Base-by-base conservation (phyloP, 768 basidiomycete genomes). In the Coprinopsis sp. region DNA sequence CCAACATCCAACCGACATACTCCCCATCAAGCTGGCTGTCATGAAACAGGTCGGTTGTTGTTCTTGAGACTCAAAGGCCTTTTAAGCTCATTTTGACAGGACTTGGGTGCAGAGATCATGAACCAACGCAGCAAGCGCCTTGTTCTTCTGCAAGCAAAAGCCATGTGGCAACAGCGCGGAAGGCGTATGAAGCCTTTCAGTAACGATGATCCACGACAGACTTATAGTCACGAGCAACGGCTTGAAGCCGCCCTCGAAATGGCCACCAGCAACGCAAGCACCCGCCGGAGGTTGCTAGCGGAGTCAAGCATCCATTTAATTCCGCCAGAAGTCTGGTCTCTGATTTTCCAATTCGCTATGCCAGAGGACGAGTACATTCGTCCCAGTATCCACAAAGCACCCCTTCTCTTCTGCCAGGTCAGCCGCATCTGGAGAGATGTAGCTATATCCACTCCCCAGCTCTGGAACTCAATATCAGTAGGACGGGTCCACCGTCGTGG, bases 281-380 rank as follows among this genome's bases (percentile, higher is more conserved):
- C 30, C 33, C 23, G 47, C 19, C 41, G 19, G 41, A 43, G 19
- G 23, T 23, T 12, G n/a, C 48, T 3, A 37, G 6, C 48, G 13
- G 22, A 37, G 24, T 44, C 42, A 6, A 27, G 41, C 5, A 19
- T 12, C 14, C 12, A 27, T 4, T 42, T 33, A 21, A 19, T 51
- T 8, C 50, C 50, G n/a, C 40, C 44, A 23, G 61, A 63, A 31
- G 37, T 62, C 10, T 62, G 57, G 61, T 56, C 57, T 33, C 46
- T 50, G 22, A 60, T 60, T 21, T 62, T 62, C 44, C 37, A 48
- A 21, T 37, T 55, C 13, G 55, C 52, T 44, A 36, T 59, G 14
- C 53, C 59, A 13, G 47, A 51, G 24, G 51, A 57, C 12, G 50
- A 49, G 16, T 60, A 58, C 29, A 47, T 59, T n/a, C 39, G 37